A percentile compares a stretch with the other conserved stretches of the same genome.
phyloP scores from a whole-genome alignment of 228 moss, liverwort and hornwort species.

The Sphagnum fallax region DNA sequence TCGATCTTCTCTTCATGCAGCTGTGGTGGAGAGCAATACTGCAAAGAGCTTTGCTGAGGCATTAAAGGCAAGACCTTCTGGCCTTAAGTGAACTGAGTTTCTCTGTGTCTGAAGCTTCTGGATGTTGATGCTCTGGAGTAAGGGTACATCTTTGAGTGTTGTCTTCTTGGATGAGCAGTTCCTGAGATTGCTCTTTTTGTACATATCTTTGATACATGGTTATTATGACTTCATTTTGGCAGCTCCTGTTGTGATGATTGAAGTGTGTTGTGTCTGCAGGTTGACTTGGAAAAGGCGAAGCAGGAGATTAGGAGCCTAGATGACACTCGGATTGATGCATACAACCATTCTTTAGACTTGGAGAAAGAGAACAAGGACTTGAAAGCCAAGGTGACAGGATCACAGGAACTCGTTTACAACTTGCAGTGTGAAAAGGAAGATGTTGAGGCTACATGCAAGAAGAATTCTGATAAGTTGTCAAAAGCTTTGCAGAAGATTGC shows the following conservation, averaged over 20 bases:
- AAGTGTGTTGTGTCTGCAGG: neutral
- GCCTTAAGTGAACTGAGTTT: too few relatives aligned
- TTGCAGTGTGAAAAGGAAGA: neutral
- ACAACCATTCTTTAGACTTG: neutral
- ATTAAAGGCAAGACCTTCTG: neutral
- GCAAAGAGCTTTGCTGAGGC: neutral
- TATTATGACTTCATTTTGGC: too few relatives aligned
- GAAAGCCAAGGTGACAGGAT: neutral
- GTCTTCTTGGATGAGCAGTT: too few relatives aligned
- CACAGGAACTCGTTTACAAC: neutral
- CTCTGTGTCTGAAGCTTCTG: too few relatives aligned
- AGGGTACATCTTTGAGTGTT: too few relatives aligned
- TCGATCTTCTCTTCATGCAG: neutral
- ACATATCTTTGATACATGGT: too few relatives aligned
- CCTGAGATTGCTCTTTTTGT: too few relatives aligned
- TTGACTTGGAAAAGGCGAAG: slow-evolving; percentile 1
- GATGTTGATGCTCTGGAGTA: too few relatives aligned
- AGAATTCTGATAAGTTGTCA: neutral
- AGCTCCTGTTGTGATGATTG: too few relatives aligned
- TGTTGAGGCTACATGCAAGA: neutral
- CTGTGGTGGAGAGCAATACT: neutral
- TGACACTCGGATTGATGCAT: neutral
- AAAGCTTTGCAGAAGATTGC: neutral
- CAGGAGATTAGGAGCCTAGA: neutral
- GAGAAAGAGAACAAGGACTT: neutral